Evolutionary conservation across 2,329 filamentous ascomycete species (phyloP).

Genomic region (Ophiostoma australiae): DNA sequence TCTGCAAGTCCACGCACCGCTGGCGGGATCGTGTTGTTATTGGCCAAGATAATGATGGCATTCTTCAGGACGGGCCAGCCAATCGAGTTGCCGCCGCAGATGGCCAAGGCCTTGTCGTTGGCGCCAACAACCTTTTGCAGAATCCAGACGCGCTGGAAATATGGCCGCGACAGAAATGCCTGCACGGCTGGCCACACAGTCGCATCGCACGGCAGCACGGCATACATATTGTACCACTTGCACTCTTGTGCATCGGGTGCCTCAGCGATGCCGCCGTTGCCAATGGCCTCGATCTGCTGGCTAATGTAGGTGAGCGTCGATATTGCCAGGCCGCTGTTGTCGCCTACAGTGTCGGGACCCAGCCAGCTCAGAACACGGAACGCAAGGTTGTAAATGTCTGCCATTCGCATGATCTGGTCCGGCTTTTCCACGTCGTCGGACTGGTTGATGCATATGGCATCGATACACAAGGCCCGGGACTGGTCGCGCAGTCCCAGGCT

Average conservation of each 20-base stretch:
- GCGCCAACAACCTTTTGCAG: background rate
- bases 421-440: background rate
- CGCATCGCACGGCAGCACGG: background rate
- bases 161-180: background rate
- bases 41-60: background rate
- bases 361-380: slow-evolving; percentile 6
- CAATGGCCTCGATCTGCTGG: background rate
- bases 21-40: background rate
- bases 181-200: background rate
- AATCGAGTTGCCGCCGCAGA: background rate
- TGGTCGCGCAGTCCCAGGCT: background rate
- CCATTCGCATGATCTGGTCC: background rate
- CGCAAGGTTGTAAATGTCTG: background rate
- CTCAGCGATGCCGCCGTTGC: background rate
- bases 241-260: background rate
- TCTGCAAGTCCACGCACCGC: background rate
- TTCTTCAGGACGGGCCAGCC: background rate
- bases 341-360: background rate
- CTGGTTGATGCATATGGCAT: background rate
- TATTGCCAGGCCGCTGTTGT: background rate
- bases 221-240: background rate
- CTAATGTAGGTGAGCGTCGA: background rate
- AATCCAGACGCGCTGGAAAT: background rate
- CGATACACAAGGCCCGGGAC: background rate
- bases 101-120: background rate